Conservation (phyloP, 2,329 filamentous ascomycete genomes). For the Apiospora kogelbergensis region DNA sequence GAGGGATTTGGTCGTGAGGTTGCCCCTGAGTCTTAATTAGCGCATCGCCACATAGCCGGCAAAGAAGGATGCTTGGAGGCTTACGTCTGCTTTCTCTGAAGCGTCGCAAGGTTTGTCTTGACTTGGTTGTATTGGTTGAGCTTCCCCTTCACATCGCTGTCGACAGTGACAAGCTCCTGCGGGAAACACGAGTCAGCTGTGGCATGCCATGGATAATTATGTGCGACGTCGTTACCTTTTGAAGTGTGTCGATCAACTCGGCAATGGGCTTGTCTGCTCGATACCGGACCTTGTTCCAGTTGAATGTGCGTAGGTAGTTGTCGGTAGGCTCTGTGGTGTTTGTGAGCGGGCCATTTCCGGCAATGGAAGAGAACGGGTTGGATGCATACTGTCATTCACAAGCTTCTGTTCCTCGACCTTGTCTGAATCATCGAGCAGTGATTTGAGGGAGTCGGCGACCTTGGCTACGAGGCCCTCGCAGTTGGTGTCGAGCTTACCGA, state of each 20-base stretch:
- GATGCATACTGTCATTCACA: constrained; percentile 81
- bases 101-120: constrained; percentile 77
- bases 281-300: constrained; percentile 98
- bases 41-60: background rate
- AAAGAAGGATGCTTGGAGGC: background rate
- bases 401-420: constrained; percentile 85
- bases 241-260: constrained; percentile 82
- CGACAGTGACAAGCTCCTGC: constrained; percentile 84
- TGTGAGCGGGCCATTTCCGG: background rate
- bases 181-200: background rate
- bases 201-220: background rate
- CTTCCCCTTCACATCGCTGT: constrained; percentile 94
- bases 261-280: constrained; percentile 85
- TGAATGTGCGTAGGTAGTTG: constrained; percentile 84
- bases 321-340: constrained; percentile 78
- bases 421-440: constrained; percentile 79
- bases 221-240: constrained; percentile 63
- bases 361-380: background rate
- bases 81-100: constrained; percentile 80
- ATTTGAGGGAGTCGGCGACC: constrained; percentile 81
- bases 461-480: constrained; percentile 85
- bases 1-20: constrained; percentile 90
- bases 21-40: constrained; percentile 59
- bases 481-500: constrained; percentile 79
- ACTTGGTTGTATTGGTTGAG: constrained; percentile 92